Evolutionary conservation across 352 stramenopile species (phyloP).

Genomic region (Nothophytophthora sp.): DNA sequence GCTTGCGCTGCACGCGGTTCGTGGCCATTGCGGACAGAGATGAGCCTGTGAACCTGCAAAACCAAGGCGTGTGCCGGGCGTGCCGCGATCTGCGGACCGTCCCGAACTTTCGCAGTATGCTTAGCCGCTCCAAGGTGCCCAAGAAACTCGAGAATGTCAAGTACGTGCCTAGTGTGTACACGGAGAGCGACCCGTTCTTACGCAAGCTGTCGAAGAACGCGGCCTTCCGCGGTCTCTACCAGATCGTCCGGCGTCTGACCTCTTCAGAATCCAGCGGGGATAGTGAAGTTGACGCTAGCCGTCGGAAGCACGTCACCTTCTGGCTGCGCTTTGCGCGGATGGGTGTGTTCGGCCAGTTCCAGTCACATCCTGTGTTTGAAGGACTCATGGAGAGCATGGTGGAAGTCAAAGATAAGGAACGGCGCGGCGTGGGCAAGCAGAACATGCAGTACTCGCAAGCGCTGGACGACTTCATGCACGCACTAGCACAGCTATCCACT

Average conservation of each 20-base stretch:
- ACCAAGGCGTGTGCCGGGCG: slow-evolving; percentile 56
- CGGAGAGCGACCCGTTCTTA: slow-evolving; percentile 76
- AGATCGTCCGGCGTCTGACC: slow-evolving; percentile 47
- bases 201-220: slow-evolving; percentile 81
- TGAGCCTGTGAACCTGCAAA: slow-evolving; percentile 17
- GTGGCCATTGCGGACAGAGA: slow-evolving; percentile 27
- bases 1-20: slow-evolving; percentile 60
- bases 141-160: slow-evolving; percentile 84
- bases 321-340: slow-evolving; percentile 77
- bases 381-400: slow-evolving; percentile 80
- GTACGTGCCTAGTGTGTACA: slow-evolving; percentile 76
- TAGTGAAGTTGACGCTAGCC: slow-evolving; percentile 10
- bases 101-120: slow-evolving; percentile 76
- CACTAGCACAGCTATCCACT: slow-evolving; percentile 58
- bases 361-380: slow-evolving; percentile 73
- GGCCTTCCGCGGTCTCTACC: slow-evolving; percentile 66
- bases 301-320: slow-evolving; percentile 52
- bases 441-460: slow-evolving; percentile 82
- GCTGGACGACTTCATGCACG: slow-evolving; percentile 76
- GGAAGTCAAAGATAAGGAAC: slow-evolving; percentile 82
- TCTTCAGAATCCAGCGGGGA: slow-evolving; percentile 2
- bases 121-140: slow-evolving; percentile 67
- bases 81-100: slow-evolving; percentile 67
- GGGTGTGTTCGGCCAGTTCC: slow-evolving; percentile 74
- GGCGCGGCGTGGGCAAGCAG: slow-evolving; percentile 78